These are phyloP conservation scores for Solanum hybrid DNA, from an alignment of 305 asterid genomes.

Conservation along the genomic window DNA sequence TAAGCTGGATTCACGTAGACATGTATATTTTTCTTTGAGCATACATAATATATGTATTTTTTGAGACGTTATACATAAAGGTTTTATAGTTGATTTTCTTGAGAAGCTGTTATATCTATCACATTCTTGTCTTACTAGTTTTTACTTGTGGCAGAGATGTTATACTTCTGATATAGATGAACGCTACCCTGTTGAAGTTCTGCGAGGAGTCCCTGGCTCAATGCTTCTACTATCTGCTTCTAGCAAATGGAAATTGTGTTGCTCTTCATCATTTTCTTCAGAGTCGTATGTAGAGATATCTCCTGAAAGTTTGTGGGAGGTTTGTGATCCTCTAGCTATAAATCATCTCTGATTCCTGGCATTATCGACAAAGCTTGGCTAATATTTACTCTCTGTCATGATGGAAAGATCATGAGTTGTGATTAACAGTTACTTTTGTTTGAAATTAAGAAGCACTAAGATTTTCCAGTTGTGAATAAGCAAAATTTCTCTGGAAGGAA, in stretches of 20 bases:
- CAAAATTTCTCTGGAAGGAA: neutral
- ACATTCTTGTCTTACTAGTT: neutral
- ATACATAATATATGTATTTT: neutral
- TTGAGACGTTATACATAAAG: neutral
- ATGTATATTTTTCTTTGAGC: neutral
- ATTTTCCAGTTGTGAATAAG: neutral
- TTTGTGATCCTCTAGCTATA: slow-evolving; percentile 15
- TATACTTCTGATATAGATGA: slow-evolving; percentile 37
- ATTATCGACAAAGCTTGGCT: neutral
- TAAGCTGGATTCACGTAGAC: neutral
- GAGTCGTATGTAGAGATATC: slow-evolving; percentile 39
- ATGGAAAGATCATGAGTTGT: neutral
- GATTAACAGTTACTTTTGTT: neutral
- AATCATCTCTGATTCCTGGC: slow-evolving; percentile 2
- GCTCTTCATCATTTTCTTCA: slow-evolving; percentile 44
- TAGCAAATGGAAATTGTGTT: slow-evolving; percentile 43
- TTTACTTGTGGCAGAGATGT: slow-evolving; percentile 44
- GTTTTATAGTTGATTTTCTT: neutral
- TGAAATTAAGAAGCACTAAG: neutral
- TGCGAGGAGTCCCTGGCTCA: slow-evolving; percentile 24
- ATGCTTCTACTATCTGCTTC: slow-evolving; percentile 19
- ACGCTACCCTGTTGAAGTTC: slow-evolving; percentile 25
- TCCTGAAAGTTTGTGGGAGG: slow-evolving; percentile 93
- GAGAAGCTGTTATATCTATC: neutral
- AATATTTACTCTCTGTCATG: neutral